Percentiles rank a stretch among this genome's conserved stretches.
Evolutionary conservation across 1,139 yeast genomes (phyloP).

Genomic region (Yamadazyma epiphylla): DNA sequence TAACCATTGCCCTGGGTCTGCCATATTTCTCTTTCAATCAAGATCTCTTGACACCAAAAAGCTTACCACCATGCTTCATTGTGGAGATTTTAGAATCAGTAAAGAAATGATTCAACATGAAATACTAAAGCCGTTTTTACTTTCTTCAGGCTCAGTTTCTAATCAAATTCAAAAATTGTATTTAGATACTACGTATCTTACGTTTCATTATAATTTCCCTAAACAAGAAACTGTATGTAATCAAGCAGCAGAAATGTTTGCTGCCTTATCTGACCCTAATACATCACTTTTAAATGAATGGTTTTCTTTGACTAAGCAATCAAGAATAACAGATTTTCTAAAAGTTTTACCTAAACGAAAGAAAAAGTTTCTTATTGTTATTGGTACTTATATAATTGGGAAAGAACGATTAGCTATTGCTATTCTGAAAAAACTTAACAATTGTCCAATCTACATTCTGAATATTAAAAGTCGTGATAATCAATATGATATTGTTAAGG

Average conservation of each 20-base stretch:
- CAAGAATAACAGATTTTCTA: conserved; percentile 44
- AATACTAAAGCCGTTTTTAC: conserved; percentile 27
- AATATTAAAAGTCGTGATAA: conserved; percentile 47
- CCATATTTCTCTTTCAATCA: conserved; percentile 68
- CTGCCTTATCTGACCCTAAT: conserved; percentile 24
- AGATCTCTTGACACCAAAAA: conserved; percentile 19
- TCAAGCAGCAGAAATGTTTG: conserved; percentile 53
- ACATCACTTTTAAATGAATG: conserved; percentile 27
- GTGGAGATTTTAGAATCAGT: conserved; percentile 88
- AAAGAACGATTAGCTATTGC: conserved; percentile 79
- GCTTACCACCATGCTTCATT: conserved; percentile 54
- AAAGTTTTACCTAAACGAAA: conserved; percentile 7
- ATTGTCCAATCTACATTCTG: conserved; percentile 49
- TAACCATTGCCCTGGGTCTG: conserved; percentile 96
- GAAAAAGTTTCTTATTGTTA: conserved; percentile 53
- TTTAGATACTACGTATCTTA: conserved; percentile 84
- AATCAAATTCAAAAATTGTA: conserved; percentile 50
- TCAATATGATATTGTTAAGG: conserved; percentile 38
- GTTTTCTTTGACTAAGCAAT: conserved; percentile 36
- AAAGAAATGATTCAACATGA: conserved; percentile 38
- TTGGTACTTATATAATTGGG: conserved; percentile 93
- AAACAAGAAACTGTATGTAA: conserved; percentile 66
- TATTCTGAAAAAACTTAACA: conserved; percentile 52
- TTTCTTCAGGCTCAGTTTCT: conserved; percentile 4
- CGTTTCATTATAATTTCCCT: conserved; percentile 74